Conservation (phyloP, 1,139 yeast species). For the Lodderomyces oxycetoniae region DNA sequence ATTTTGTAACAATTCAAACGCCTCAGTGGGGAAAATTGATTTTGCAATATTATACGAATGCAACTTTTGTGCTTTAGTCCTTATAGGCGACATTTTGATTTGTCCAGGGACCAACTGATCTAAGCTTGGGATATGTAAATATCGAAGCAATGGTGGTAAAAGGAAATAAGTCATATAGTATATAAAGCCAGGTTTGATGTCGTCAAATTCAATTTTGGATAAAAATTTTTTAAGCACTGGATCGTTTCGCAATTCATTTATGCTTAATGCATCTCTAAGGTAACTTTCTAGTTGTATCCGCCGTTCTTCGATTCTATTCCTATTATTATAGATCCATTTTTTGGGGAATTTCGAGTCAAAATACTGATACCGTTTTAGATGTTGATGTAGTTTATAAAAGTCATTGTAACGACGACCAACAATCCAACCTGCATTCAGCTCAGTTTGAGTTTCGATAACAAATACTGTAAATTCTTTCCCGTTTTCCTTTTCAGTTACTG, state of each 20-base stretch:
- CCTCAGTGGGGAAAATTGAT: slow-evolving; percentile 59
- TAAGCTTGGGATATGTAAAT: neutral
- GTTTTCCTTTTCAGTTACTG: slow-evolving; percentile 51
- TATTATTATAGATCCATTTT: slow-evolving; percentile 32
- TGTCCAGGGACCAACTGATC: slow-evolving; percentile 63
- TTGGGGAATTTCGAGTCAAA: slow-evolving; percentile 49
- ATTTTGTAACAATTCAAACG: slow-evolving; percentile 72
- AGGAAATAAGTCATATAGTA: neutral
- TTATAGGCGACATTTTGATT: slow-evolving; percentile 41
- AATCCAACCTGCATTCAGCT: slow-evolving; percentile 75
- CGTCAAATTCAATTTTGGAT: neutral
- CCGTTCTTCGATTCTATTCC: neutral
- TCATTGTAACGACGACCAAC: slow-evolving; percentile 86
- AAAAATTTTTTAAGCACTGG: neutral
- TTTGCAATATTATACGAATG: slow-evolving; percentile 57
- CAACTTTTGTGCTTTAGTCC: slow-evolving; percentile 51
- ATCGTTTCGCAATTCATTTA: neutral
- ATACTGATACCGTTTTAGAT: slow-evolving; percentile 21
- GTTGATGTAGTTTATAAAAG: slow-evolving; percentile 61
- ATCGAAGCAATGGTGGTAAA: neutral
- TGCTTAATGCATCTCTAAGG: neutral
- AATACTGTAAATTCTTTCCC: slow-evolving; percentile 65
- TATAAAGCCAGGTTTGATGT: neutral
- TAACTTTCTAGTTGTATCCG: neutral
- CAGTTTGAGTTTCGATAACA: slow-evolving; percentile 65